These are phyloP conservation scores for Histomonas meleagridis DNA, from an alignment of 208 protist genomes.

Conservation along the genomic window DNA sequence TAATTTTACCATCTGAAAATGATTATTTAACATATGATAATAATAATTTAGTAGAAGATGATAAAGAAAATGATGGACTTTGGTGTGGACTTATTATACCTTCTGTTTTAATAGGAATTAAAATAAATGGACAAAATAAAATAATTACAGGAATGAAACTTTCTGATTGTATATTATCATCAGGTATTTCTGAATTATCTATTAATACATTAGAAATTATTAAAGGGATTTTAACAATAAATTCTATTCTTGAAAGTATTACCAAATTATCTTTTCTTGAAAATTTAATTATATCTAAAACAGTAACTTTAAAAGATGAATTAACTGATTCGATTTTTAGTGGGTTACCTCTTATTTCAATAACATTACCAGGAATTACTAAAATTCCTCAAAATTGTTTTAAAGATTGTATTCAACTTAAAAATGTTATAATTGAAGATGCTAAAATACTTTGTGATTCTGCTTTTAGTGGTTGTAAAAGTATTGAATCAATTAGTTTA, in stretches of 20 bases:
- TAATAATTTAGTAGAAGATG: background rate
- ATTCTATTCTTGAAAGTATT: background rate
- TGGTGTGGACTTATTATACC: background rate
- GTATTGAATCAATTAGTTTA: background rate
- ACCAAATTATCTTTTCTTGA: background rate
- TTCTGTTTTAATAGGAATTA: background rate
- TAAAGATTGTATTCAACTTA: background rate
- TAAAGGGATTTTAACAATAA: background rate
- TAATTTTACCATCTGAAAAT: background rate
- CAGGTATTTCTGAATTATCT: background rate
- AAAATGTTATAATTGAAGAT: background rate
- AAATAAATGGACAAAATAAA: background rate
- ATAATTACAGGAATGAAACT: background rate
- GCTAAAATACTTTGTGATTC: background rate
- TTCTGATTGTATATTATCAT: background rate
- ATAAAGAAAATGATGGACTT: background rate
- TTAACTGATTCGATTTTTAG: background rate
- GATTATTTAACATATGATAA: background rate
- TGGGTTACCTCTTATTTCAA: background rate
- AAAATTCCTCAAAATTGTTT: conserved; percentile 5
- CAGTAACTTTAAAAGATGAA: background rate
- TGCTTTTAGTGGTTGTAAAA: background rate
- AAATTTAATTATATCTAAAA: background rate
- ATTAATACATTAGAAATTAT: background rate
- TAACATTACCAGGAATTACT: background rate